These are phyloP conservation scores for Schizosaccharomyces japonicus DNA, from an alignment of 805 yeast genomes.

Conservation along the genomic window DNA sequence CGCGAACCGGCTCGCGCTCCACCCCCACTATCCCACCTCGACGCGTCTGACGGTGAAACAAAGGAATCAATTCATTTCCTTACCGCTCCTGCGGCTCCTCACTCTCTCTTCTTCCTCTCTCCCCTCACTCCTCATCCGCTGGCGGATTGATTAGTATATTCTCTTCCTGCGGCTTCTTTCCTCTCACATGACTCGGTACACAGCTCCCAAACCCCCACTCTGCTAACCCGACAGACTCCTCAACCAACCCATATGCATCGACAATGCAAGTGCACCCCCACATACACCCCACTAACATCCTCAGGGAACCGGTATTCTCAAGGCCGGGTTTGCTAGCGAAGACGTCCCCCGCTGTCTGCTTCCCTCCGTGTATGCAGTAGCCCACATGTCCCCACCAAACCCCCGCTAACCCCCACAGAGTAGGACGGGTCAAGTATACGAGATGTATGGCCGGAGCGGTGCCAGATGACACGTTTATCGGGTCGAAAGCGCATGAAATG, in stretches of 20 bases:
- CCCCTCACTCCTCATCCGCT: no score
- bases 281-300: neutral
- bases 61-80: no score
- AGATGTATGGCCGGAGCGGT: constrained; percentile 56
- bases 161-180: no score
- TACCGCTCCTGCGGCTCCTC: no score
- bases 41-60: no score
- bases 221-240: constrained; percentile 1
- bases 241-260: constrained; percentile 61
- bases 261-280: constrained; percentile 23
- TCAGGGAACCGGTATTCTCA: constrained; percentile 56
- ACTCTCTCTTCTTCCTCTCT: no score
- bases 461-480: constrained; percentile 48
- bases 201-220: neutral
- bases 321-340: constrained; percentile 86
- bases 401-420: constrained; percentile 9
- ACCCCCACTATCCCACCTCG: no score
- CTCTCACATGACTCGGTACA: no score
- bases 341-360: constrained; percentile 47
- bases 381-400: neutral
- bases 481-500: constrained; percentile 40
- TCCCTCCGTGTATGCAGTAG: constrained; percentile 24
- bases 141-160: no score
- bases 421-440: constrained; percentile 67
- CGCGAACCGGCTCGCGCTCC: no score